These are phyloP conservation scores for Nakazawaea siamensis DNA, from an alignment of 805 yeast genomes.

Conservation along the genomic window DNA sequence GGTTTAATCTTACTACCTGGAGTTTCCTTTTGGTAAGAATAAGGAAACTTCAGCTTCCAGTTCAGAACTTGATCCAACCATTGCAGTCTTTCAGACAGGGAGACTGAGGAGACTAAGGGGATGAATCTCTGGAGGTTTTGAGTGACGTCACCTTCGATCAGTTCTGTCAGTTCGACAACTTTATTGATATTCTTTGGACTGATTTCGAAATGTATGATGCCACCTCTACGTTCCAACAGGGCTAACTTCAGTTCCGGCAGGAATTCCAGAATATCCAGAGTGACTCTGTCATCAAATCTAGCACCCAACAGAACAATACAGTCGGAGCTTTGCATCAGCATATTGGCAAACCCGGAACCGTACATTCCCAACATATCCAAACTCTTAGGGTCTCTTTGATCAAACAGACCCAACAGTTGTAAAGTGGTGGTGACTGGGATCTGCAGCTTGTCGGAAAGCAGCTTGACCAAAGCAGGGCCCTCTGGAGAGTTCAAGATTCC, in stretches of 20 bases:
- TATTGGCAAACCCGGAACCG: slow-evolving; percentile 91
- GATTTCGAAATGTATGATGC: slow-evolving; percentile 94
- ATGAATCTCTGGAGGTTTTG: slow-evolving; percentile 63
- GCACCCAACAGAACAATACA: slow-evolving; percentile 92
- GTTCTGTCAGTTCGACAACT: slow-evolving; percentile 94
- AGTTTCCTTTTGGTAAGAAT: slow-evolving; percentile 72
- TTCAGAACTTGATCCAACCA: slow-evolving; percentile 71
- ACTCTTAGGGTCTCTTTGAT: slow-evolving; percentile 84
- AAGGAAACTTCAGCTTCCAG: slow-evolving; percentile 88
- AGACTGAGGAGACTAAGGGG: slow-evolving; percentile 59
- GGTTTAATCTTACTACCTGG: slow-evolving; percentile 82
- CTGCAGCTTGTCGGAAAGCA: slow-evolving; percentile 80
- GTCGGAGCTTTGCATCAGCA: slow-evolving; percentile 91
- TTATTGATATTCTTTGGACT: slow-evolving; percentile 96
- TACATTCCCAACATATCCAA: slow-evolving; percentile 98
- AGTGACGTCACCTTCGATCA: slow-evolving; percentile 94
- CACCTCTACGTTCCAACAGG: slow-evolving; percentile 83
- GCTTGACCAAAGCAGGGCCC: slow-evolving; percentile 73
- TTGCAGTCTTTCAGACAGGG: slow-evolving; percentile 57
- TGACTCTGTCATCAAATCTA: slow-evolving; percentile 97
- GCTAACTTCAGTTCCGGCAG: slow-evolving; percentile 93
- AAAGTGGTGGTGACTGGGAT: slow-evolving; percentile 96
- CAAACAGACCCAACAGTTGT: slow-evolving; percentile 91
- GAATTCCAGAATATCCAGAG: slow-evolving; percentile 75
- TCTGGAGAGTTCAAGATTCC: slow-evolving; percentile 77